Conservation (phyloP, 2,329 filamentous ascomycete species). For the Zasmidium angulare region DNA sequence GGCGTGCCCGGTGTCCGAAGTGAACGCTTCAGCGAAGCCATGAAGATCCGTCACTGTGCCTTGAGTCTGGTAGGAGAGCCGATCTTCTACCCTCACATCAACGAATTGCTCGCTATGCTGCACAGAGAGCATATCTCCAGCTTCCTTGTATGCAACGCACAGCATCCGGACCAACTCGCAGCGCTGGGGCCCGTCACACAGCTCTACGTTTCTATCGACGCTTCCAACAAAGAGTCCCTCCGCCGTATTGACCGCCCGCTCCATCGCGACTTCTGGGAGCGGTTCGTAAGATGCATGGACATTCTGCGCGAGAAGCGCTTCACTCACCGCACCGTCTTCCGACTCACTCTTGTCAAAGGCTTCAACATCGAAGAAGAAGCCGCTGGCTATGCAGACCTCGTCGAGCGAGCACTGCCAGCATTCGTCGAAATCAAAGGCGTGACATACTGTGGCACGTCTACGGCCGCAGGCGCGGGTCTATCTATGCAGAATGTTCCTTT, state of each 20-base stretch:
- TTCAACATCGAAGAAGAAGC: constrained; percentile 97
- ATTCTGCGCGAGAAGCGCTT: constrained; percentile 82
- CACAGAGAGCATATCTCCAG: constrained; percentile 85
- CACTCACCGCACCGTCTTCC: constrained; percentile 88
- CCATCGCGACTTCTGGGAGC: constrained; percentile 96
- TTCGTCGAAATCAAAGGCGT: constrained; percentile 97
- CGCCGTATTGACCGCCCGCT: constrained; percentile 87
- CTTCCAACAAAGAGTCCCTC: constrained; percentile 82
- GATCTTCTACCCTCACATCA: constrained; percentile 98
- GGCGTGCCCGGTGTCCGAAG: constrained; percentile 90
- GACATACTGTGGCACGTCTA: constrained; percentile 91
- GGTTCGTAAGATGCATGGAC: constrained; percentile 86
- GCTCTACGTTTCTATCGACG: constrained; percentile 94
- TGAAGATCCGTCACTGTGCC: constrained; percentile 91
- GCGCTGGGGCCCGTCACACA: constrained; percentile 84
- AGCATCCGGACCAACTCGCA: constrained; percentile 88
- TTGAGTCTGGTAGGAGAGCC: constrained; percentile 91
- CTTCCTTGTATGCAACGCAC: constrained; percentile 95
- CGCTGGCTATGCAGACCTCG: constrained; percentile 83
- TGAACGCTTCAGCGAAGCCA: constrained; percentile 87
- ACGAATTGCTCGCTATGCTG: constrained; percentile 81
- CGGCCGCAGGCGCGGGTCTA: constrained; percentile 77
- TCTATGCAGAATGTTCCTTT: constrained; percentile 98
- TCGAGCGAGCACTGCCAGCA: constrained; percentile 81
- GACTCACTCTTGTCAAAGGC: constrained; percentile 91